Evolutionary conservation across 2,329 filamentous ascomycete species (phyloP), one percentile per base, ranked within the genome.

Genomic region (Peltaster fructicola): DNA sequence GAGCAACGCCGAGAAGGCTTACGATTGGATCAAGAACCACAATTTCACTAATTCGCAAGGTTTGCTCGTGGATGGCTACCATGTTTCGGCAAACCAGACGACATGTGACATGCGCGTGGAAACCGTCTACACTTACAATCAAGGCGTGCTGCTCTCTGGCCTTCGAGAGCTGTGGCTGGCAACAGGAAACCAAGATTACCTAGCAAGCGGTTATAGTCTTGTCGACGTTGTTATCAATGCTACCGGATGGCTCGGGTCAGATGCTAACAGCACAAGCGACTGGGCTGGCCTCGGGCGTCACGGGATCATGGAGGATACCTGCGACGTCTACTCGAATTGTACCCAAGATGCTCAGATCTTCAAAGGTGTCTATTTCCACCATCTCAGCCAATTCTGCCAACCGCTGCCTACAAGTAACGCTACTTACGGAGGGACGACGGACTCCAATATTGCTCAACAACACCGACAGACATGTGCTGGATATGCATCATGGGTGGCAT

Each of bases 111-210:
- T 67, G 24, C 68, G 82, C 23, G 79, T 92, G 48, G 70, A 84
- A 38, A 85, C 82, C 72, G 75, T 92, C 6, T 92, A 84, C 51
- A 90, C 84, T 0, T 95, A 95, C 56, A 95, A 95, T 51, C 85
- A 95, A 22, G 85, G 84, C 14, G 81, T 95, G 4, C 44, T 95
- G 2, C 65, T 95, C 9, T 84, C 80, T 3, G 85, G 82, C 6
- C 67, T 82, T 25, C 68, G 80, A 15, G 77, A 73, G 1, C 61
- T 95, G 0, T 93, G 78, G 70, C 66, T 78, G 33, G 73, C 72
- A 8, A 92, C 80, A 0, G 76, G 75, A 9, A 65, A 70, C 9
- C 50, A 58, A 3, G 60, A 55, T 1, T 93, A 84, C 44, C 60
- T 95, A 1, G 50, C 64, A 11, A 81, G 92, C 30, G 85, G 81